Conservation (phyloP, 208 protist species). For the Strigomonas culicis region DNA sequence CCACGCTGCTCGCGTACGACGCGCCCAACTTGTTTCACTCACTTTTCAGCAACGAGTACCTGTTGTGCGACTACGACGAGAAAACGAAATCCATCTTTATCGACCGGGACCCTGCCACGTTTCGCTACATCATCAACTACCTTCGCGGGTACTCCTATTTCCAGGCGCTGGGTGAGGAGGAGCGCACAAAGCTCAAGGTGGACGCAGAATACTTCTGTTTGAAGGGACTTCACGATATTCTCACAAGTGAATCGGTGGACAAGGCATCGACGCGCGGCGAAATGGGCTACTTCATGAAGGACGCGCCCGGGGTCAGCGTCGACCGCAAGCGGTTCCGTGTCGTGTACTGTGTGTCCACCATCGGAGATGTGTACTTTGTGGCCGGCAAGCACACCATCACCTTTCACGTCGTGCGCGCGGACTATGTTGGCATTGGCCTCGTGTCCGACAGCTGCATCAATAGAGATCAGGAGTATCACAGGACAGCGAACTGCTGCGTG, state of each 20-base stretch:
- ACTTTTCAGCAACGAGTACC: slow-evolving; percentile 21
- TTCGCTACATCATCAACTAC: slow-evolving; percentile 81
- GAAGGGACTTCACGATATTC: slow-evolving; percentile 25
- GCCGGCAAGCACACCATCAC: slow-evolving; percentile 79
- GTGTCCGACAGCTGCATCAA: slow-evolving; percentile 76
- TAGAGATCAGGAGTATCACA: slow-evolving; percentile 87
- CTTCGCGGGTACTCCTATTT: slow-evolving; percentile 78
- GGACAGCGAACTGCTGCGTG: slow-evolving; percentile 79
- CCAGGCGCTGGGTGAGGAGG: slow-evolving; percentile 60
- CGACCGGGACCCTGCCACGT: slow-evolving; percentile 79
- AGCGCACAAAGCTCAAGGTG: slow-evolving; percentile 49
- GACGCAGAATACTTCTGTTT: slow-evolving; percentile 83
- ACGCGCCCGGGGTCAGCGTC: slow-evolving; percentile 67
- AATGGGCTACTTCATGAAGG: slow-evolving; percentile 22
- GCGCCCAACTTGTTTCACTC: slow-evolving; percentile 29
- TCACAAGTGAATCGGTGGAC: slow-evolving; percentile 9
- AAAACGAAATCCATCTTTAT: slow-evolving; percentile 58
- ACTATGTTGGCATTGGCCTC: slow-evolving; percentile 89
- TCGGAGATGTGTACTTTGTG: slow-evolving; percentile 73
- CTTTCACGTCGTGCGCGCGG: slow-evolving; percentile 64
- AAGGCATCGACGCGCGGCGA: slow-evolving; percentile 16
- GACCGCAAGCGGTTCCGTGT: slow-evolving; percentile 78
- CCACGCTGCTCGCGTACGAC: slow-evolving; percentile 45
- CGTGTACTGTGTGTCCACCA: slow-evolving; percentile 73
- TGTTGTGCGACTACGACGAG: slow-evolving; percentile 42